A percentile compares a stretch with the other conserved stretches of the same genome.
Evolutionary conservation across 768 basidiomycete genomes (phyloP).

Genomic region (Suillus subluteus): DNA sequence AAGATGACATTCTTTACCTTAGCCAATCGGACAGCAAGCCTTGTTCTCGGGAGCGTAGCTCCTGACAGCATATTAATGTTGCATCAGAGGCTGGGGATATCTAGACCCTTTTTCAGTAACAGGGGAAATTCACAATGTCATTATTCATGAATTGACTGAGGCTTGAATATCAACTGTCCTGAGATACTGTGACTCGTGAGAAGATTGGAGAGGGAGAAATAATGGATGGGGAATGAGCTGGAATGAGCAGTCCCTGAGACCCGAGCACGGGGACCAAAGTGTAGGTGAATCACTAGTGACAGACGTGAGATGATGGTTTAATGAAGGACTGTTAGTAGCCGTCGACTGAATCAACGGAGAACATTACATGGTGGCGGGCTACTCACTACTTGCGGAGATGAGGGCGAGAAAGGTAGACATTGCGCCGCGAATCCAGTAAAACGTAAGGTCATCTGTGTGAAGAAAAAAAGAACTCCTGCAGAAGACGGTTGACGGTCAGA

Average conservation of each 20-base stretch:
- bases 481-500: not conserved
- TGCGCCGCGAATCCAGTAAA: not conserved
- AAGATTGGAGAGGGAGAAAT: not conserved
- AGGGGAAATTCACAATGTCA: not conserved
- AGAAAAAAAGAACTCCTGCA: not conserved
- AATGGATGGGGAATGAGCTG: not conserved
- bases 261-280: not conserved
- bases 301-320: not conserved
- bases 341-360: not conserved
- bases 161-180: not conserved
- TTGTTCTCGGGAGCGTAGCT: too few species aligned
- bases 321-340: not conserved
- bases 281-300: not conserved
- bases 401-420: not conserved
- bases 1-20: not conserved
- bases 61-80: too few species aligned
- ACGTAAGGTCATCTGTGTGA: not conserved
- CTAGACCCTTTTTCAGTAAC: not conserved
- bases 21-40: too few species aligned
- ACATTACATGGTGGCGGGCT: not conserved
- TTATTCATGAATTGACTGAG: not conserved
- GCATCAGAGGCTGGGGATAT: not conserved
- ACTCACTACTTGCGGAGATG: not conserved
- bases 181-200: not conserved
- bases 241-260: not conserved